Conservation (phyloP, 805 yeast species). For the Lipomyces chichibuensis region DNA sequence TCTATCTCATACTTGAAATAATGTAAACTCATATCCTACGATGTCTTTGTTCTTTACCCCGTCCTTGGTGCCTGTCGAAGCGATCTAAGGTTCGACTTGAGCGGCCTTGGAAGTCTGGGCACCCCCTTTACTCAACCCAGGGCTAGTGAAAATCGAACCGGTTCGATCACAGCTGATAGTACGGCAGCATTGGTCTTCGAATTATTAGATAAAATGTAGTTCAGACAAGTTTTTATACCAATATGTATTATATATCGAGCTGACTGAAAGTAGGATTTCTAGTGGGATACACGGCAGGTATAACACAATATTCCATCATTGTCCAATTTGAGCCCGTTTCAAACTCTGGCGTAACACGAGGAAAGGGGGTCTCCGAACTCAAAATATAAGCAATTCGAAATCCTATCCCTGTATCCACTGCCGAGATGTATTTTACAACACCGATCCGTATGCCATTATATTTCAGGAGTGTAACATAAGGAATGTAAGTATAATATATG, state of each 20-base stretch:
- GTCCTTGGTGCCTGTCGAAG: no score
- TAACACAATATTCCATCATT: no score
- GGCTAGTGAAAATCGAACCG: background rate
- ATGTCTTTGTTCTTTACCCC: no score
- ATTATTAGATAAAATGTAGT: background rate
- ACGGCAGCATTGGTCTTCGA: background rate
- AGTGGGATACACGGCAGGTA: background rate
- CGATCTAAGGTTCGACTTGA: background rate
- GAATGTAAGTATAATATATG: background rate
- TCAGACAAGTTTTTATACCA: background rate
- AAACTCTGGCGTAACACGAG: background rate
- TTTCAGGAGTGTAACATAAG: background rate
- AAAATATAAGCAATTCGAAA: background rate
- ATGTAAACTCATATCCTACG: no score
- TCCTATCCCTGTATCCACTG: background rate
- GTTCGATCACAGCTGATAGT: background rate
- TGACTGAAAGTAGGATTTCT: background rate
- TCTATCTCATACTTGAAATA: no score
- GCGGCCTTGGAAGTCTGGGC: background rate
- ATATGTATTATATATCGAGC: background rate
- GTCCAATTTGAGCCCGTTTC: background rate
- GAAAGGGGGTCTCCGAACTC: background rate
- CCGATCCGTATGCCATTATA: background rate
- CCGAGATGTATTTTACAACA: background rate
- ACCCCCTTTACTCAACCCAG: background rate